Percentiles rank a stretch among this genome's conserved stretches.
These are phyloP conservation scores for Teunomyces cretensis DNA, from an alignment of 805 yeast species.

Conservation along the genomic window DNA sequence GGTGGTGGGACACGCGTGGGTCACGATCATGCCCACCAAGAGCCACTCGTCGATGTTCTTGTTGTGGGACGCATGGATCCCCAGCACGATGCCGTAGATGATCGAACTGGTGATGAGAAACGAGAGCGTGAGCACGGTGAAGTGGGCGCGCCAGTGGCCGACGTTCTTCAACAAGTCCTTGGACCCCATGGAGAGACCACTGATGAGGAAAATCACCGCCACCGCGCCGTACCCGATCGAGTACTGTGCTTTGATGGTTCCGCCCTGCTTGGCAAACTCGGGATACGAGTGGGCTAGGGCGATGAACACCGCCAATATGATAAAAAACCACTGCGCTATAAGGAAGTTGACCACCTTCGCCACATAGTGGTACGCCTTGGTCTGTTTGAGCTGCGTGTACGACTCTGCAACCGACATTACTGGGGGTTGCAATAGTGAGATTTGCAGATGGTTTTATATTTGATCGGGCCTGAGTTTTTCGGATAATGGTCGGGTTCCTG, in stretches of 20 bases:
- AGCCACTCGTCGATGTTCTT: conserved; percentile 70
- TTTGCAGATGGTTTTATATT: background rate
- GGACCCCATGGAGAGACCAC: conserved; percentile 78
- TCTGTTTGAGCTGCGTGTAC: background rate
- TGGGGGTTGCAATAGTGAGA: background rate
- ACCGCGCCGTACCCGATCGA: conserved; percentile 84
- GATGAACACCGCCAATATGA: conserved; percentile 67
- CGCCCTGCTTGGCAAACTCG: conserved; percentile 80
- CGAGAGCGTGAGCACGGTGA: conserved; percentile 63
- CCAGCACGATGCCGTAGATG: conserved; percentile 71
- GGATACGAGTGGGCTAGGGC: conserved; percentile 79
- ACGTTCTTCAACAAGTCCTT: conserved; percentile 59
- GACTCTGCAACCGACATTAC: background rate
- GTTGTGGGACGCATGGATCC: conserved; percentile 57
- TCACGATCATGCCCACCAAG: conserved; percentile 75
- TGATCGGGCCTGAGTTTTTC: background rate
- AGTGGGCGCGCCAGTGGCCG: conserved; percentile 80
- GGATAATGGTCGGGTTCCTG: background rate
- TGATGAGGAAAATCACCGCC: conserved; percentile 76
- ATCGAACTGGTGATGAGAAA: conserved; percentile 71
- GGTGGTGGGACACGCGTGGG: conserved; percentile 89
- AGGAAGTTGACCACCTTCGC: conserved; percentile 22
- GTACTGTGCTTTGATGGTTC: conserved; percentile 70
- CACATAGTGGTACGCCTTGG: background rate
- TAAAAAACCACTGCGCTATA: conserved; percentile 70